A percentile compares a stretch with the other conserved stretches of the same genome.
phyloP scores from a whole-genome alignment of 306 rosid genomes.

The Mucuna pruriens region DNA sequence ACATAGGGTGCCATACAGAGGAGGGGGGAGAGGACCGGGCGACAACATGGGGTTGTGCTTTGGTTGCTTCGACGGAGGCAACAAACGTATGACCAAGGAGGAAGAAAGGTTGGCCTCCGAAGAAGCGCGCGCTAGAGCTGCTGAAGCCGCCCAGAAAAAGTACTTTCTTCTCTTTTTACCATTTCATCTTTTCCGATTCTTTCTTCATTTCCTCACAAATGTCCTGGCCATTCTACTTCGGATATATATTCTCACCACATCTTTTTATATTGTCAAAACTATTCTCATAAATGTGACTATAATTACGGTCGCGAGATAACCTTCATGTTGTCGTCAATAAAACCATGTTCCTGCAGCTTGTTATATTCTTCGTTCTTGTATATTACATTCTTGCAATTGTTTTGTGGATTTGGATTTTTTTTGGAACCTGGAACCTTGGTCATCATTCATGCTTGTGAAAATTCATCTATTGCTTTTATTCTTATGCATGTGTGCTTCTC shows the following conservation, averaged over 20 bases:
- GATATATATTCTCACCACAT: too few species aligned
- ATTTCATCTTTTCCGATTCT: too few species aligned
- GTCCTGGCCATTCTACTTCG: too few species aligned
- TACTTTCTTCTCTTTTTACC: too few species aligned
- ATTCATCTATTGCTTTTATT: not conserved
- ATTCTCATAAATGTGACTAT: too few species aligned
- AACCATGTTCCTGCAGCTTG: too few species aligned
- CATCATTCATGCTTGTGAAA: not conserved
- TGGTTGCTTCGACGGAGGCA: conserved; percentile 77
- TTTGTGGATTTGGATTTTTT: conserved; percentile 5
- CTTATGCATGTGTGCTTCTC: conserved; percentile 20
- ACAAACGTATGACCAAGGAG: conserved; percentile 70
- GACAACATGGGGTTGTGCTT: conserved; percentile 76
- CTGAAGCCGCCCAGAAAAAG: conserved; percentile 96
- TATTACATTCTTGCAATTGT: not conserved
- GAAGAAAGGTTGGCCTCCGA: conserved; percentile 80
- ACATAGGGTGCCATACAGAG: not conserved
- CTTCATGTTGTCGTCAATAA: too few species aligned
- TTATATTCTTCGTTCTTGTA: too few species aligned
- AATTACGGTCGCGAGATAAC: too few species aligned
- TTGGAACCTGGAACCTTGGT: conserved; percentile 23
- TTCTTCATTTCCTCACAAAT: too few species aligned
- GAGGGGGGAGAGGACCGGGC: not conserved
- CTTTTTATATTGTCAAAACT: too few species aligned
- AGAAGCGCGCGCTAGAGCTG: conserved; percentile 84